A percentile compares a stretch with the other conserved stretches of the same genome.
phyloP scores from a whole-genome alignment of 495 filamentous ascomycete species.

The Astrothelium macrocarpum region DNA sequence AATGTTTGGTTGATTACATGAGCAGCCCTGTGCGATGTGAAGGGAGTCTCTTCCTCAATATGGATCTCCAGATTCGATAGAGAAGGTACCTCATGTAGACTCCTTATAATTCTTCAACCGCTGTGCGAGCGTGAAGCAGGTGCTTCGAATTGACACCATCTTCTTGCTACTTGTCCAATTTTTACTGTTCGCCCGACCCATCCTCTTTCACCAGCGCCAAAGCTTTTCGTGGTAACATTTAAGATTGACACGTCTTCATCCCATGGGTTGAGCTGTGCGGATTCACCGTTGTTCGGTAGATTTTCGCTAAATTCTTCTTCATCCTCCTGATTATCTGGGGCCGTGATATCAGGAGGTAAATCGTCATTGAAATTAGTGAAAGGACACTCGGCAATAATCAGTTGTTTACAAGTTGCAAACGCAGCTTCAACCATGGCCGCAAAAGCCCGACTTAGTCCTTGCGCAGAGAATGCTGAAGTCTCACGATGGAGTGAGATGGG shows the following conservation, averaged over 20 bases:
- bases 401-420: conserved; percentile 8
- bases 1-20: too few relatives aligned
- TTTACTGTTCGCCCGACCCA: conserved; percentile 63
- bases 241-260: conserved; percentile 33
- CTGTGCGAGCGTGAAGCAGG: not conserved
- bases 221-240: conserved; percentile 32
- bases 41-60: too few relatives aligned
- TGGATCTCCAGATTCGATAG: not conserved
- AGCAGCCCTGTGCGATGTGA: too few relatives aligned
- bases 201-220: conserved; percentile 42
- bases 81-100: not conserved
- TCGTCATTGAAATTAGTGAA: not conserved
- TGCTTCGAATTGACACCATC: conserved; percentile 61
- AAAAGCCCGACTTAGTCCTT: conserved; percentile 64
- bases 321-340: not conserved
- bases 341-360: conserved; percentile 14
- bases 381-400: conserved; percentile 26
- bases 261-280: conserved; percentile 18
- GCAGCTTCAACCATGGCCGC: conserved; percentile 60
- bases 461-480: conserved; percentile 73
- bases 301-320: conserved; percentile 27
- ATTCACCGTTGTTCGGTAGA: not conserved
- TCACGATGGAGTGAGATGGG: conserved; percentile 56
- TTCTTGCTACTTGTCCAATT: conserved; percentile 50
- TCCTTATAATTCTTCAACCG: not conserved